Percentiles rank a stretch among this genome's conserved stretches.
Conservation (phyloP, 106 monocot genomes). For the Hemerocallis citrina region DNA sequence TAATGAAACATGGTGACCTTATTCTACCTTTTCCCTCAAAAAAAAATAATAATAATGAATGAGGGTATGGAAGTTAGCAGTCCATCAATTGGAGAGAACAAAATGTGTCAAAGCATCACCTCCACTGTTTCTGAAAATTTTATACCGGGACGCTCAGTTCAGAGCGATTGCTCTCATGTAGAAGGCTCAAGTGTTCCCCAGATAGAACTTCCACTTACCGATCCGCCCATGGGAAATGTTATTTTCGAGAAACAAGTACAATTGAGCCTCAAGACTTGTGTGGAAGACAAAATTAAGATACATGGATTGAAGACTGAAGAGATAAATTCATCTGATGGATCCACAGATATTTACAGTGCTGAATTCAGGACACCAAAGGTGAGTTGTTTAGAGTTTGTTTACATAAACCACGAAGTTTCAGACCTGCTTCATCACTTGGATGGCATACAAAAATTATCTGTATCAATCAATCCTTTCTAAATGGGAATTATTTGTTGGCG, state of each 20-base stretch:
- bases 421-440: background rate
- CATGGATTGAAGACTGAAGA: background rate
- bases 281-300: too few species aligned
- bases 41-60: background rate
- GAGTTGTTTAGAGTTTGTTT: background rate
- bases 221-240: background rate
- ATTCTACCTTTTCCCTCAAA: too few species aligned
- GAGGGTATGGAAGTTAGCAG: background rate
- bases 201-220: background rate
- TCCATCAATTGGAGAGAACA: background rate
- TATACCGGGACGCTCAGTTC: background rate
- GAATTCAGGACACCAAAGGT: background rate
- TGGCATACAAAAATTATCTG: background rate
- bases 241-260: background rate
- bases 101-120: background rate
- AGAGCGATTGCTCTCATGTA: background rate
- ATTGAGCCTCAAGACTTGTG: background rate
- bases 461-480: background rate
- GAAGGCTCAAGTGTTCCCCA: background rate
- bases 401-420: too few species aligned
- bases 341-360: background rate
- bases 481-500: background rate
- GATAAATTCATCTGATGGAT: background rate
- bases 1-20: too few species aligned
- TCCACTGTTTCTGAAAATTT: background rate